Conservation (phyloP, 768 basidiomycete genomes). For the Serendipita vermifera region DNA sequence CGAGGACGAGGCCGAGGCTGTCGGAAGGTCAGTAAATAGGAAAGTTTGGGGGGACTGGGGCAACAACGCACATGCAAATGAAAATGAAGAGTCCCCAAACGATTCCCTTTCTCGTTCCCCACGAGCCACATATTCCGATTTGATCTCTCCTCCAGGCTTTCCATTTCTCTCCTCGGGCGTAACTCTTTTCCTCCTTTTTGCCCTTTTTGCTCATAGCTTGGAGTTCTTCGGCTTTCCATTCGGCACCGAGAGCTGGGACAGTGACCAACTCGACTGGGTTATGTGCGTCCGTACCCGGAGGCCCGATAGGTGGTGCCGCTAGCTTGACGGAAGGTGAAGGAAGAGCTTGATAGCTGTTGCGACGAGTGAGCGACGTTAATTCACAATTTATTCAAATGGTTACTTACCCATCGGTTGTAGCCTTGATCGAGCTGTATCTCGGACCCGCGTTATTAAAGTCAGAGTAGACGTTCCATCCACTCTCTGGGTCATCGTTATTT, state of each 20-base stretch:
- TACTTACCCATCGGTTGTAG: slow-evolving; percentile 37
- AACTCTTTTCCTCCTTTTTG: slow-evolving; percentile 35
- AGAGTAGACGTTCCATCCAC: slow-evolving; percentile 67
- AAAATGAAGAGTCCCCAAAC: slow-evolving; percentile 42
- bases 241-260: slow-evolving; percentile 79
- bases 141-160: slow-evolving; percentile 68
- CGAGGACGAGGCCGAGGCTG: slow-evolving; percentile 58
- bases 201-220: slow-evolving; percentile 61
- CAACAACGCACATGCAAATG: slow-evolving; percentile 42
- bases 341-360: slow-evolving; percentile 15
- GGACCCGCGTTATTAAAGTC: slow-evolving; percentile 85
- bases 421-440: slow-evolving; percentile 55
- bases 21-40: not conserved
- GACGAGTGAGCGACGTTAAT: not conserved
- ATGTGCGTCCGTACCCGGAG: slow-evolving; percentile 29
- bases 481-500: slow-evolving; percentile 23
- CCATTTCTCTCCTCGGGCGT: slow-evolving; percentile 46
- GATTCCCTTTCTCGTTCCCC: slow-evolving; percentile 58
- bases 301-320: slow-evolving; percentile 10
- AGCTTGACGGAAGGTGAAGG: slow-evolving; percentile 5
- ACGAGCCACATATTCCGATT: slow-evolving; percentile 64
- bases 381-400: not conserved
- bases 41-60: not conserved
- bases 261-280: slow-evolving; percentile 75
- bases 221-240: slow-evolving; percentile 76